Evolutionary conservation across 805 yeast species (phyloP), one percentile per base, ranked within the genome.

Genomic region (Lipomyces spencermartinsiae): DNA sequence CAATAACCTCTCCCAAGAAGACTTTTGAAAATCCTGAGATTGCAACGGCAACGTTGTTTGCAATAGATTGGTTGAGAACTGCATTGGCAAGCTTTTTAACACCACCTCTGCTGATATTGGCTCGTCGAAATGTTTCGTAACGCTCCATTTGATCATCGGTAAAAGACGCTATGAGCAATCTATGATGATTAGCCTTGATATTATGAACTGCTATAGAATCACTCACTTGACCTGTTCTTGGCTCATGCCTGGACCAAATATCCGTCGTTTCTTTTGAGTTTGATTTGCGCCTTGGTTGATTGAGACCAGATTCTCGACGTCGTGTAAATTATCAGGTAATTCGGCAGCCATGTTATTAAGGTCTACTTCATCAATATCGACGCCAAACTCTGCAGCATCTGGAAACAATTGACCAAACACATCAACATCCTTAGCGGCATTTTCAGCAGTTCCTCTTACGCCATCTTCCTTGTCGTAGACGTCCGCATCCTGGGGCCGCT

Each of bases 1-100:
- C 96, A 12, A 93, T 89, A 19, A 93, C 85, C 73, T 93, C 98
- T 12, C 97, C 97, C n/a, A 93, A 84, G 76, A 91, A 89, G 73
- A 92, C 90, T 76, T 93, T 93, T 1, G 97, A 90, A 64, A 92
- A 84, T 77, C 97, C 97, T 5, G 94, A 91, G 59, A 93, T 78
- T 8, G 92, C 88, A 63, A 91, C 88, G 0, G 97, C 90, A 29
- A 92, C 89, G 69, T 90, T 90, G 66, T 86, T 91, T 1, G 94
- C 88, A 10, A 93, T 87, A 58, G 89, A 87, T 76, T 93, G 97
- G 56, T 92, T 93, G 60, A 92, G 81, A 0, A 90, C 89, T 34
- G 90, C 85, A 73, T 89, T 88, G 12, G 96, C 93, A 31, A 93
- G 81, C 76, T 90, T 91, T 77, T 90, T 91, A 9, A 94, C 90